phyloP scores from a whole-genome alignment of 2,329 filamentous ascomycete species.

The Microthyrium microscopicum region DNA sequence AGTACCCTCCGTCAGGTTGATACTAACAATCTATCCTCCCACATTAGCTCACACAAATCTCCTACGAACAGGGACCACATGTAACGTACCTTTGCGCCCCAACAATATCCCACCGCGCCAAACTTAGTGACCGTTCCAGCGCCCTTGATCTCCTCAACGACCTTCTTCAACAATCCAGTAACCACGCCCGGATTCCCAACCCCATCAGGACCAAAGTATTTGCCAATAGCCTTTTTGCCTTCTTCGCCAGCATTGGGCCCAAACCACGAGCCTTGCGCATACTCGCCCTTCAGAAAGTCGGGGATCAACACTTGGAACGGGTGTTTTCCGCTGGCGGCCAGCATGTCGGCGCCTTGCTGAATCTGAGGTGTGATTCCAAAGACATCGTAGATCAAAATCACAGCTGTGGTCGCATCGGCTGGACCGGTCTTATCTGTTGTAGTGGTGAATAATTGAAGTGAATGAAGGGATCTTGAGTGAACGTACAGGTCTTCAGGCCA shows the following conservation, averaged over 20 bases:
- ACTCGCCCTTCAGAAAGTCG: constrained; percentile 8
- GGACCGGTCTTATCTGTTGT: constrained; percentile 3
- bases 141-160: not conserved
- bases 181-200: not conserved
- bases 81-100: constrained; percentile 8
- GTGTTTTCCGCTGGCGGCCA: not conserved
- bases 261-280: constrained; percentile 1
- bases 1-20: too few species aligned
- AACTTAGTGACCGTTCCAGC: constrained; percentile 1
- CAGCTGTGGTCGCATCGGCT: not conserved
- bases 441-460: too few species aligned
- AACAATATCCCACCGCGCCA: constrained; percentile 7
- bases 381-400: constrained; percentile 9
- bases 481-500: too few species aligned
- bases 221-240: constrained; percentile 1
- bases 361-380: constrained; percentile 8
- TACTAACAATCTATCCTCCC: too few species aligned
- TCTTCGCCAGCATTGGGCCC: constrained; percentile 5
- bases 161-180: not conserved
- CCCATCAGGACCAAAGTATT: constrained; percentile 4
- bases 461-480: too few species aligned
- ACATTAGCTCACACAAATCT: too few species aligned
- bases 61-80: too few species aligned
- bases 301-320: constrained; percentile 6
- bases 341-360: constrained; percentile 4